Evolutionary conservation across 768 basidiomycete genomes (phyloP).

Genomic region (Termitomyces sp.): DNA sequence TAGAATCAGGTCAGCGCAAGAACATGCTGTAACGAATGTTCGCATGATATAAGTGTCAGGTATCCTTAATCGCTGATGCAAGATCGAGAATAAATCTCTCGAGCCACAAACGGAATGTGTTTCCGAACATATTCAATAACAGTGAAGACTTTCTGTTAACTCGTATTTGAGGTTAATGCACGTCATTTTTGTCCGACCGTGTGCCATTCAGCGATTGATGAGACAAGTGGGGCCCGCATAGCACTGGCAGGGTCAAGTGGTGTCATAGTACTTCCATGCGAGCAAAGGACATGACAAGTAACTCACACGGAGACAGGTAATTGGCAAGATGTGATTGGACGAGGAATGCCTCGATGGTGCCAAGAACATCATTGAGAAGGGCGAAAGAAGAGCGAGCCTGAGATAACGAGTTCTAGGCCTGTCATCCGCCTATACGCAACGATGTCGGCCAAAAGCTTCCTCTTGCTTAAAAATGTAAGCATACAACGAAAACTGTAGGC

Average conservation of each 20-base stretch:
- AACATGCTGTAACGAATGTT: neutral
- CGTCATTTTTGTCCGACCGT: neutral
- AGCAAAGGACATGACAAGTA: neutral
- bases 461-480: too few relatives aligned
- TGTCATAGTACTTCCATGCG: neutral
- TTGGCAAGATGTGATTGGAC: neutral
- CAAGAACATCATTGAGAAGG: neutral
- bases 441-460: too few relatives aligned
- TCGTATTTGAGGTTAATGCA: neutral
- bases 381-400: neutral
- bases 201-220: neutral
- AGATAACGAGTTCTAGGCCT: too few relatives aligned
- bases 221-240: neutral
- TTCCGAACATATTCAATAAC: too few relatives aligned
- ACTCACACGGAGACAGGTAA: neutral
- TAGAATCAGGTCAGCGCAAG: neutral
- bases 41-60: neutral
- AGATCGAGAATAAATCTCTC: neutral
- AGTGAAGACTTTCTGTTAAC: neutral
- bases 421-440: too few relatives aligned
- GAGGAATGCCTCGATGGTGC: neutral
- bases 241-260: neutral
- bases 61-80: neutral
- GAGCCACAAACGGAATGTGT: neutral
- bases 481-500: too few relatives aligned